Evolutionary conservation across 306 rosid species (phyloP).

Genomic region (Pachyrhizus erosus): DNA sequence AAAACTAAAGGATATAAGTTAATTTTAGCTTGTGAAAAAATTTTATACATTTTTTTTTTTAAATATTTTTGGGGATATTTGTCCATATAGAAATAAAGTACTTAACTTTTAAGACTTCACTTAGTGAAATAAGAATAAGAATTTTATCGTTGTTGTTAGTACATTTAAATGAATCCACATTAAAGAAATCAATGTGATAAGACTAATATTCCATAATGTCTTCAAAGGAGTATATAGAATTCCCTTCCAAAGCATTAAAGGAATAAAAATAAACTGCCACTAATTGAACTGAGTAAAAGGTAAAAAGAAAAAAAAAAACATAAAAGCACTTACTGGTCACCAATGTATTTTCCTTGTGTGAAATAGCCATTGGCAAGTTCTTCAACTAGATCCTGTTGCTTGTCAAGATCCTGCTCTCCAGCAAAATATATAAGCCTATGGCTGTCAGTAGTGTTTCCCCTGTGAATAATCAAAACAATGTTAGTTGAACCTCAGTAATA

Average conservation of each 20-base stretch:
- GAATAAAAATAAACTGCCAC: not conserved
- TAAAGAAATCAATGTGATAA: no score
- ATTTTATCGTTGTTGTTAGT: no score
- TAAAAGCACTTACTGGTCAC: conserved; percentile 65
- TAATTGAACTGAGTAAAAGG: not conserved
- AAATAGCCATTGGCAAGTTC: conserved; percentile 80
- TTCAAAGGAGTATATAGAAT: not conserved
- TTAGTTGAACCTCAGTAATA: conserved; percentile 29
- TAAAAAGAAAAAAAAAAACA: not conserved
- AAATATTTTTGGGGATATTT: no score
- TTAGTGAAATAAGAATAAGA: no score
- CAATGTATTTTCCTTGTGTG: conserved; percentile 85
- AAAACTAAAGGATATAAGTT: no score
- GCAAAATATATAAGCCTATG: conserved; percentile 87
- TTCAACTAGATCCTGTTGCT: conserved; percentile 86
- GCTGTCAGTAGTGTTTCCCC: conserved; percentile 93
- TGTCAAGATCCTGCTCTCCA: conserved; percentile 71
- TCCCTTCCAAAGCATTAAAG: not conserved
- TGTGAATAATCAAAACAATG: conserved; percentile 48
- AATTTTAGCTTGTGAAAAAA: no score
- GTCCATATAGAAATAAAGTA: no score
- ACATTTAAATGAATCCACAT: no score
- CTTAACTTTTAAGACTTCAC: no score
- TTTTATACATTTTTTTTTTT: no score
- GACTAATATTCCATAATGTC: no score